phyloP scores from a whole-genome alignment of 164 flowering plant species.

The Piper longum region DNA sequence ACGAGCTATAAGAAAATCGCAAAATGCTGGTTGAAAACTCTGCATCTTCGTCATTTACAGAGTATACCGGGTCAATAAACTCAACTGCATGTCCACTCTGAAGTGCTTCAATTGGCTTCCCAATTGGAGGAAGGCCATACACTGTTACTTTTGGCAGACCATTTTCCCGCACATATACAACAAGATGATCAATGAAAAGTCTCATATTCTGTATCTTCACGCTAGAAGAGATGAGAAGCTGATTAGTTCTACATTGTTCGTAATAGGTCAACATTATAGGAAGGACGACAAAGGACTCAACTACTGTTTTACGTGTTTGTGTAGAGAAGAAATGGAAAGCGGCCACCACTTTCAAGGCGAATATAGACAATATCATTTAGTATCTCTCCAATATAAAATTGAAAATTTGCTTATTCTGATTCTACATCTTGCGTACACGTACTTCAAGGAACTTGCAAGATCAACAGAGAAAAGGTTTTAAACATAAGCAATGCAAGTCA shows the following conservation, averaged over 20 bases:
- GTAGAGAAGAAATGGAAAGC: too few species aligned
- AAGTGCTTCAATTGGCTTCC: constrained; percentile 42
- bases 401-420: too few species aligned
- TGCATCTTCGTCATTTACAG: constrained; percentile 46
- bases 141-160: constrained; percentile 54
- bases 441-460: too few species aligned
- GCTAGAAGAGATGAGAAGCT: constrained; percentile 26
- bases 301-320: too few species aligned
- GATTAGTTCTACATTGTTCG: constrained; percentile 1
- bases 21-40: constrained; percentile 52
- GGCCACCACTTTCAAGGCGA: too few species aligned
- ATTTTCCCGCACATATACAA: constrained; percentile 56
- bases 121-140: constrained; percentile 56
- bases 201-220: constrained; percentile 60
- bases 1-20: constrained; percentile 59
- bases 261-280: neutral
- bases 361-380: too few species aligned
- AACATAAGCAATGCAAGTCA: too few species aligned
- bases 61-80: constrained; percentile 64
- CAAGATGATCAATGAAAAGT: constrained; percentile 55
- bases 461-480: too few species aligned
- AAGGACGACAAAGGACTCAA: too few species aligned
- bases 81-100: constrained; percentile 50
- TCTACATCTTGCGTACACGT: too few species aligned
- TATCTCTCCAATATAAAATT: too few species aligned